Percentiles rank a stretch among this genome's conserved stretches.
Conservation (phyloP, 2,329 filamentous ascomycete species). For the Fusarium sp. region DNA sequence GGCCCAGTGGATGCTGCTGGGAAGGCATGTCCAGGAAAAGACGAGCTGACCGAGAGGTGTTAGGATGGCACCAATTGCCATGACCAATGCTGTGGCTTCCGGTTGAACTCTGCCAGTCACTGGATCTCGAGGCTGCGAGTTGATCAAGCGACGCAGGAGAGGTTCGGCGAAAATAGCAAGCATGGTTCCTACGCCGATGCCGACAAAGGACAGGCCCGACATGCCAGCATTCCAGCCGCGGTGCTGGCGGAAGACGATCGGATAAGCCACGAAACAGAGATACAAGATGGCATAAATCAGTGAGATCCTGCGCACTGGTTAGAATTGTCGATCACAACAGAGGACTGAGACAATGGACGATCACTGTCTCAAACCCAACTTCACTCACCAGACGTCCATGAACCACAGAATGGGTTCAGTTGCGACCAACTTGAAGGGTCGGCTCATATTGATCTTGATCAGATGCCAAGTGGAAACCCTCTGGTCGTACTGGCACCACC, state of each 20-base stretch:
- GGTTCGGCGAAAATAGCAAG: slow-evolving; percentile 75
- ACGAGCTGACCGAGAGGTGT: slow-evolving; percentile 84
- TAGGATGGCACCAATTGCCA: slow-evolving; percentile 81
- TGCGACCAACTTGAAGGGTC: slow-evolving; percentile 81
- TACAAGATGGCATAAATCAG: slow-evolving; percentile 89
- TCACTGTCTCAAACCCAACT: not conserved
- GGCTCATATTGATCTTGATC: slow-evolving; percentile 79
- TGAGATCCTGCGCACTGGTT: slow-evolving; percentile 69
- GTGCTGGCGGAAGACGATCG: slow-evolving; percentile 80
- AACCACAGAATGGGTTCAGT: slow-evolving; percentile 86
- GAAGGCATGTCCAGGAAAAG: slow-evolving; percentile 90
- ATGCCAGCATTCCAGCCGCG: slow-evolving; percentile 83
- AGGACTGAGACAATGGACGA: not conserved
- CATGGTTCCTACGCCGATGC: slow-evolving; percentile 73
- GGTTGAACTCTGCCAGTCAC: slow-evolving; percentile 79
- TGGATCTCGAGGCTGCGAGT: slow-evolving; percentile 79
- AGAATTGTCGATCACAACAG: not conserved
- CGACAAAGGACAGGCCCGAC: slow-evolving; percentile 82
- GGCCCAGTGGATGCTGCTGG: slow-evolving; percentile 83
- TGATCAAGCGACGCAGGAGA: slow-evolving; percentile 81
- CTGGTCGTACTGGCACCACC: slow-evolving; percentile 86
- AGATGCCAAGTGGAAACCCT: slow-evolving; percentile 73
- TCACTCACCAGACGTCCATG: slow-evolving; percentile 72
- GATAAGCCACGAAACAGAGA: slow-evolving; percentile 91
- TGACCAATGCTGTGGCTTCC: slow-evolving; percentile 84